A percentile compares a stretch with the other conserved stretches of the same genome.
These are phyloP conservation scores for Spinellus fusiger DNA, from an alignment of 192 early-diverging fungal species.

Conservation along the genomic window DNA sequence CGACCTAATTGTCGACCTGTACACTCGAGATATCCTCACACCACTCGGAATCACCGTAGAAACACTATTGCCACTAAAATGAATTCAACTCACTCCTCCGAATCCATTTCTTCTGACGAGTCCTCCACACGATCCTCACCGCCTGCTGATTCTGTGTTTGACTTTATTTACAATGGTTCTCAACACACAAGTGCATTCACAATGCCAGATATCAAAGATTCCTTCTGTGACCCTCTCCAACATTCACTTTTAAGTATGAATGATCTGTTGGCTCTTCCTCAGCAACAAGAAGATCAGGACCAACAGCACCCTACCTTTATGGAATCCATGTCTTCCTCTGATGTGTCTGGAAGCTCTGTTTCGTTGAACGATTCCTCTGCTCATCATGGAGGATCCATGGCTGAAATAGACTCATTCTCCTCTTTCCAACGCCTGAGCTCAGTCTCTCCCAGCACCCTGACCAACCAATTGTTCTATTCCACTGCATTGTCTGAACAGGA, in stretches of 20 bases:
- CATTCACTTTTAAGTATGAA: conserved; percentile 4
- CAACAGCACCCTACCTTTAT: too few species aligned
- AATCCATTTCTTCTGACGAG: conserved; percentile 32
- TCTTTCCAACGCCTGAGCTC: too few species aligned
- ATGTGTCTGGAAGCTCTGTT: conserved; percentile 19
- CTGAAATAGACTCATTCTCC: too few species aligned
- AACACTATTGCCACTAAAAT: conserved; percentile 2
- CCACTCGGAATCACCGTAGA: background rate
- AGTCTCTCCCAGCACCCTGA: too few species aligned
- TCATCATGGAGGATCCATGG: too few species aligned
- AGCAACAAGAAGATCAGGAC: too few species aligned
- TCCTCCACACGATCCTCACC: conserved; percentile 29
- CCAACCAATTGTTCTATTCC: too few species aligned
- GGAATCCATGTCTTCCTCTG: background rate
- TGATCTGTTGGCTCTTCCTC: background rate
- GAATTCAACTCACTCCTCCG: conserved; percentile 15
- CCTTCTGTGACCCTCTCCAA: conserved; percentile 24
- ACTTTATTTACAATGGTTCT: conserved; percentile 29
- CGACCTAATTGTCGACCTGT: background rate
- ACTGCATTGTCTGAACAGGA: too few species aligned
- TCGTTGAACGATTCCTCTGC: conserved; percentile 2
- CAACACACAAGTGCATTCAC: conserved; percentile 9
- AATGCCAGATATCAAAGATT: conserved; percentile 27
- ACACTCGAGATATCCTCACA: background rate
- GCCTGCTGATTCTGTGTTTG: conserved; percentile 34